Evolutionary conservation across 495 filamentous ascomycete species (phyloP).

Genomic region (Parathielavia hyrcaniae): DNA sequence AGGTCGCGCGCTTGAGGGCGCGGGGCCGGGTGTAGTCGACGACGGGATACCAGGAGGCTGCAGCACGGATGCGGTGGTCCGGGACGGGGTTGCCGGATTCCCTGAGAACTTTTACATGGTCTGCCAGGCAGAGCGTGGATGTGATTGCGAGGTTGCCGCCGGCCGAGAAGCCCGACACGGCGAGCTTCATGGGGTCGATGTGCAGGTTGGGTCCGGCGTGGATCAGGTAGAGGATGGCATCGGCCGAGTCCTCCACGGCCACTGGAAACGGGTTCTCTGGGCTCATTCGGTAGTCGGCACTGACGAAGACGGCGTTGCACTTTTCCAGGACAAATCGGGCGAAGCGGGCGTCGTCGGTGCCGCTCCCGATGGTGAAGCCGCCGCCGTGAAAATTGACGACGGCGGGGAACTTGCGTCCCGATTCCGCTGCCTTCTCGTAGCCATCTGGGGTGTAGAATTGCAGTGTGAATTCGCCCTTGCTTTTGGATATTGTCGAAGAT

Average conservation of each 20-base stretch:
- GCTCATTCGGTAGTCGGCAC: conserved; percentile 69
- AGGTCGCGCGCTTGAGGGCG: conserved; percentile 58
- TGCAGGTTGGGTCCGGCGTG: conserved; percentile 48
- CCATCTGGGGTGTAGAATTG: conserved; percentile 73
- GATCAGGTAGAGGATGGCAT: conserved; percentile 61
- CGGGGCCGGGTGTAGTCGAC: conserved; percentile 76
- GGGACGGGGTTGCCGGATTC: conserved; percentile 12
- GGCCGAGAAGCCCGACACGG: conserved; percentile 77
- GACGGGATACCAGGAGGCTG: conserved; percentile 75
- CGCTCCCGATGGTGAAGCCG: conserved; percentile 66
- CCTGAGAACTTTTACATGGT: conserved; percentile 24
- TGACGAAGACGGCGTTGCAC: conserved; percentile 56
- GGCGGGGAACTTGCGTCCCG: conserved; percentile 50
- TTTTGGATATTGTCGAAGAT: conserved; percentile 51
- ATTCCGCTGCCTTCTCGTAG: conserved; percentile 52
- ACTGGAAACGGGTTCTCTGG: conserved; percentile 74
- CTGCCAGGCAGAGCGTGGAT: conserved; percentile 60
- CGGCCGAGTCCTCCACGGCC: conserved; percentile 68
- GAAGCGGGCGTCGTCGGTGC: conserved; percentile 69
- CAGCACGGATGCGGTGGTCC: conserved; percentile 32
- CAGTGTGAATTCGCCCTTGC: conserved; percentile 53
- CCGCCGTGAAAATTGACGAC: conserved; percentile 75
- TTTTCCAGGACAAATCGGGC: conserved; percentile 46
- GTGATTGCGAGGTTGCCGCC: conserved; percentile 84
- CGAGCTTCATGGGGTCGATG: conserved; percentile 47